Percentiles rank a stretch among this genome's conserved stretches.
Evolutionary conservation across 2,329 filamentous ascomycete genomes (phyloP).

Genomic region (Nakataea oryzae): DNA sequence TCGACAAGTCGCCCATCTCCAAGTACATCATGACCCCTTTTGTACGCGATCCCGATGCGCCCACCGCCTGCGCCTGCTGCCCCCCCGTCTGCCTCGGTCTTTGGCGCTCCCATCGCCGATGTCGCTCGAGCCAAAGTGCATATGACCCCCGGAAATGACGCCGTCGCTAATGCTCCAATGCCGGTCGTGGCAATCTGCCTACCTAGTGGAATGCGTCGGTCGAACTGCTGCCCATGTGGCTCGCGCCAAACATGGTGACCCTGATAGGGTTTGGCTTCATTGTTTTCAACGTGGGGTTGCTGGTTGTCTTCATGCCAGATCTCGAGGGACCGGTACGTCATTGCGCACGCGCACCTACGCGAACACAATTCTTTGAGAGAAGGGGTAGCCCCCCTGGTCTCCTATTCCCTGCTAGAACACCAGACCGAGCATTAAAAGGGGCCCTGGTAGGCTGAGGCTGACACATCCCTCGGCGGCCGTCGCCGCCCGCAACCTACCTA

Average conservation of each 20-base stretch:
- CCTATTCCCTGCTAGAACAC: neutral
- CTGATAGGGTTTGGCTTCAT: constrained; percentile 93
- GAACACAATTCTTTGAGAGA: neutral
- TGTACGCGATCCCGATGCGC: constrained; percentile 44
- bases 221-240: constrained; percentile 84
- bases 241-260: constrained; percentile 97
- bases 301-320: constrained; percentile 79
- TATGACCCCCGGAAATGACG: neutral
- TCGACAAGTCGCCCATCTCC: constrained; percentile 91
- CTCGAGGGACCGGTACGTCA: constrained; percentile 70
- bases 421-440: neutral
- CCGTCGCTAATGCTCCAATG: constrained; percentile 5
- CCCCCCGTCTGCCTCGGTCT: constrained; percentile 7
- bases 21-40: constrained; percentile 92
- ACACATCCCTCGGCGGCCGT: neutral
- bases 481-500: neutral
- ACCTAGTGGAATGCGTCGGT: constrained; percentile 92
- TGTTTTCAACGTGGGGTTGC: constrained; percentile 63
- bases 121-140: neutral
- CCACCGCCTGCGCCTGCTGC: too few species aligned
- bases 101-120: neutral
- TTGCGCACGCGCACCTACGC: neutral
- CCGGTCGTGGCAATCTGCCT: constrained; percentile 7
- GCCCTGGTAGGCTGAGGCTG: neutral
- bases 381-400: neutral